Evolutionary conservation across 139 green algal species (phyloP).

Genomic region (Edaphochlamys debaryana): DNA sequence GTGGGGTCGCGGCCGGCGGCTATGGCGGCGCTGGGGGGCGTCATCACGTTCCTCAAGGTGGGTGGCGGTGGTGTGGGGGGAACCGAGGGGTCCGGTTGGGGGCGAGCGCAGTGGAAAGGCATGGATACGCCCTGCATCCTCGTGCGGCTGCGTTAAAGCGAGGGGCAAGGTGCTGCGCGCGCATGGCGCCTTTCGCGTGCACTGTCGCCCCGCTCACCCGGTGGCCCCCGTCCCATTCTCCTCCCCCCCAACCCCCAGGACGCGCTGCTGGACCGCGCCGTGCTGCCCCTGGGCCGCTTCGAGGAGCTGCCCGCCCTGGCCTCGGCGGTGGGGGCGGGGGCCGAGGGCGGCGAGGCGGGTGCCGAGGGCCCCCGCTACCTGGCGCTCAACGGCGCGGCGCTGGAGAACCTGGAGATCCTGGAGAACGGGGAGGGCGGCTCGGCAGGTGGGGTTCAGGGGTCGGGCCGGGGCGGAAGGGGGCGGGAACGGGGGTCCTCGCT

Average conservation of each 20-base stretch:
- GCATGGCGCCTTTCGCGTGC: no score
- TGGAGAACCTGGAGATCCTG: conserved; percentile 95
- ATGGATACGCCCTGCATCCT: no score
- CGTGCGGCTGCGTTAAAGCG: no score
- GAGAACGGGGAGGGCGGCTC: conserved; percentile 86
- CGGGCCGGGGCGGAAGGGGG: no score
- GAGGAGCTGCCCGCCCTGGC: conserved; percentile 68
- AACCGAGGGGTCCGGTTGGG: no score
- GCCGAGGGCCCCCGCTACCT: conserved; percentile 64
- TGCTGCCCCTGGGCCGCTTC: conserved; percentile 73
- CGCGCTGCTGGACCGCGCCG: conserved; percentile 78
- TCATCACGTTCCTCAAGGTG: conserved; percentile 69
- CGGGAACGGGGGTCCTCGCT: not conserved
- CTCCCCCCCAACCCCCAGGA: conserved; percentile 14
- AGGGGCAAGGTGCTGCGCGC: no score
- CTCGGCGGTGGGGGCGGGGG: not conserved
- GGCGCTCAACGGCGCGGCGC: conserved; percentile 90
- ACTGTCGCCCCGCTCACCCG: no score
- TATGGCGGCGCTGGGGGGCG: conserved; percentile 44
- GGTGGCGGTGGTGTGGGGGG: conserved; percentile 36
- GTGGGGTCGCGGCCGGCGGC: not conserved
- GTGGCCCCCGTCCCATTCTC: no score
- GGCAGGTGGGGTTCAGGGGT: conserved; percentile 6
- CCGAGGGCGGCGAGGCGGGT: not conserved
- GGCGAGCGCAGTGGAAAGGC: not conserved